Conservation (phyloP, 108 stramenopile genomes). For the Hondaea fermentalgiana region DNA sequence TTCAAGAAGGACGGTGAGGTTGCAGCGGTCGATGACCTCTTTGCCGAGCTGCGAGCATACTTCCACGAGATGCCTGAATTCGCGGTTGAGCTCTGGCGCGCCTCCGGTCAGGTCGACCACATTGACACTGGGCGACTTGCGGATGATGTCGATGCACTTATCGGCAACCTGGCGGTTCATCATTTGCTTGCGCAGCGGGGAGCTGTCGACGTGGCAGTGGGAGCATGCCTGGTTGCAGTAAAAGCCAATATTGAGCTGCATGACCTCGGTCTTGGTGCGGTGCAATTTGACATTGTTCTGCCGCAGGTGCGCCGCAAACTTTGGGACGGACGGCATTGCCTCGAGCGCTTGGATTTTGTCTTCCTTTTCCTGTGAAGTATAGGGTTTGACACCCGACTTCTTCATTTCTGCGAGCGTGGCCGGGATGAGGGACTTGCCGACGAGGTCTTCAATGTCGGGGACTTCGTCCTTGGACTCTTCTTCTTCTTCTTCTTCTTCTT, state of each 20-base stretch:
- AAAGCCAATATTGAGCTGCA: conserved; percentile 93
- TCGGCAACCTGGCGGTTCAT: conserved; percentile 78
- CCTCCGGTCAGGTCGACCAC: conserved; percentile 92
- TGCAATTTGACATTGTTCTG: neutral
- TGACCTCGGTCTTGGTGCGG: conserved; percentile 37
- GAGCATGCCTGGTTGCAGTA: conserved; percentile 93
- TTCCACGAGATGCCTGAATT: conserved; percentile 77
- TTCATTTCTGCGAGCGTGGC: neutral
- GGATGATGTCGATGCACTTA: conserved; percentile 66
- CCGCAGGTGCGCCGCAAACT: neutral
- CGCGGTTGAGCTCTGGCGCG: conserved; percentile 80
- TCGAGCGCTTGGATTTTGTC: neutral
- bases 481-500: neutral
- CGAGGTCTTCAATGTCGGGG: neutral
- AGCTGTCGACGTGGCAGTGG: conserved; percentile 86
- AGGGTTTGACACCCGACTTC: neutral
- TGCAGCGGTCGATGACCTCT: conserved; percentile 92
- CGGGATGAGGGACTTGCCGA: neutral
- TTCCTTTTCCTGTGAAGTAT: neutral
- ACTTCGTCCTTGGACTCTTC: neutral
- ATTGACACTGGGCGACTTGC: conserved; percentile 62
- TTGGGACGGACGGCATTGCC: neutral
- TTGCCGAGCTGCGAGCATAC: conserved; percentile 55
- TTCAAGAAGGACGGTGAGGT: conserved; percentile 85
- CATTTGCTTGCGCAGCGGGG: conserved; percentile 74